Evolutionary conservation across 2,329 filamentous ascomycete genomes (phyloP).

Genomic region (Xylaria arbuscula): DNA sequence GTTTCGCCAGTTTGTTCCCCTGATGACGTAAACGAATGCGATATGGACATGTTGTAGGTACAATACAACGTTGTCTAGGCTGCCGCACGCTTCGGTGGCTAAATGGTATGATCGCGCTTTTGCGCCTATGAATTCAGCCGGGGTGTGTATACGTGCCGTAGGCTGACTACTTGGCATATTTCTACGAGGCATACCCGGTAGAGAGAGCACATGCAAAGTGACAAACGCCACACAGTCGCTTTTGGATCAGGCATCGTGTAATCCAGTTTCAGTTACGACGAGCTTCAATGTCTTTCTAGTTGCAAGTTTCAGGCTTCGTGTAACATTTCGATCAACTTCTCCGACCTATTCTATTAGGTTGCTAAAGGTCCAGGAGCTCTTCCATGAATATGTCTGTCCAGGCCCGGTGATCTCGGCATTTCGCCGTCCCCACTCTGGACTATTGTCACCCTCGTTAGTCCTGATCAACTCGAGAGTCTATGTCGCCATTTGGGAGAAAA

Average conservation of each 20-base stretch:
- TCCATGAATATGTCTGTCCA: conserved; percentile 56
- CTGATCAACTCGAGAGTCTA: background rate
- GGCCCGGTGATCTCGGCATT: conserved; percentile 56
- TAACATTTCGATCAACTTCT: background rate
- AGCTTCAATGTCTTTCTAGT: background rate
- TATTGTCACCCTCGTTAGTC: conserved; percentile 44
- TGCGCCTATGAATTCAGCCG: background rate
- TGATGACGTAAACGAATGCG: background rate
- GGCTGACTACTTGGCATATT: background rate
- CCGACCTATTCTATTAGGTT: conserved; percentile 30
- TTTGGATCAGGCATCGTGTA: background rate
- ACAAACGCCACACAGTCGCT: background rate
- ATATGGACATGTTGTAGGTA: background rate
- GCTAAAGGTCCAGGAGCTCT: conserved; percentile 59
- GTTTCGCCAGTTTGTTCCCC: background rate
- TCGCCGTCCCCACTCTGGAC: conserved; percentile 58
- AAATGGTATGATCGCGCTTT: background rate
- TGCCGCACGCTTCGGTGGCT: background rate
- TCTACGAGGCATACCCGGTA: background rate
- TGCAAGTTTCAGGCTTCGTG: background rate
- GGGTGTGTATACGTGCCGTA: background rate
- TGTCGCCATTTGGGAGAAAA: background rate
- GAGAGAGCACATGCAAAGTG: background rate
- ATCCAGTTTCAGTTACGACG: conserved; percentile 29
- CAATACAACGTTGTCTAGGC: conserved; percentile 4